Conservation (phyloP, 208 protist species). For the Leishmania mexicana region DNA sequence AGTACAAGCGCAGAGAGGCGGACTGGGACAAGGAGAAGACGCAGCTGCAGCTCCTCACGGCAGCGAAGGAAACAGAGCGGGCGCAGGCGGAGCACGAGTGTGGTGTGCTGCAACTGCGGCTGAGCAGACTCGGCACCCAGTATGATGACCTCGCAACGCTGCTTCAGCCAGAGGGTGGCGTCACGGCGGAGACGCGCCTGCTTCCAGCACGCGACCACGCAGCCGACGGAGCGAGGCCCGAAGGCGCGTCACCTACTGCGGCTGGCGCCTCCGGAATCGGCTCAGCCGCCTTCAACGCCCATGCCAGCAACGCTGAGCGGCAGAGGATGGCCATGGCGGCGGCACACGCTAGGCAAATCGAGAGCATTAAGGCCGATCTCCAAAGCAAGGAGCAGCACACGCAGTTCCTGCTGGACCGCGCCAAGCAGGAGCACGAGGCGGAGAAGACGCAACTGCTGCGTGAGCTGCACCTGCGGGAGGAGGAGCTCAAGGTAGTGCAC, state of each 20-base stretch:
- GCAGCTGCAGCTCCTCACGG: slow-evolving; percentile 27
- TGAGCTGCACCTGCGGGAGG: slow-evolving; percentile 68
- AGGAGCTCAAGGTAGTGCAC: slow-evolving; percentile 60
- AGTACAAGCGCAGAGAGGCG: slow-evolving; percentile 23
- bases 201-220: background rate
- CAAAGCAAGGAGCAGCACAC: slow-evolving; percentile 40
- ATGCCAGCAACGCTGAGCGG: background rate
- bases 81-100: slow-evolving; percentile 31
- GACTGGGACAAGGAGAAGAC: slow-evolving; percentile 36
- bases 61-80: slow-evolving; percentile 39
- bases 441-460: slow-evolving; percentile 48
- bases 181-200: background rate
- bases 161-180: slow-evolving; percentile 9
- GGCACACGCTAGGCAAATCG: slow-evolving; percentile 29
- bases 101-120: slow-evolving; percentile 23
- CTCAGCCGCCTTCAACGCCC: background rate
- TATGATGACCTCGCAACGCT: slow-evolving; percentile 35
- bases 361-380: slow-evolving; percentile 41
- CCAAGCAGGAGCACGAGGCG: slow-evolving; percentile 40
- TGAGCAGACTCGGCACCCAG: slow-evolving; percentile 20
- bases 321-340: slow-evolving; percentile 22
- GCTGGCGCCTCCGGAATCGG: background rate
- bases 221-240: background rate
- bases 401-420: slow-evolving; percentile 27
- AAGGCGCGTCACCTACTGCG: background rate